These are phyloP conservation scores for Kitagawia praeruptora DNA, from an alignment of 129 eudicot genomes.

Conservation along the genomic window DNA sequence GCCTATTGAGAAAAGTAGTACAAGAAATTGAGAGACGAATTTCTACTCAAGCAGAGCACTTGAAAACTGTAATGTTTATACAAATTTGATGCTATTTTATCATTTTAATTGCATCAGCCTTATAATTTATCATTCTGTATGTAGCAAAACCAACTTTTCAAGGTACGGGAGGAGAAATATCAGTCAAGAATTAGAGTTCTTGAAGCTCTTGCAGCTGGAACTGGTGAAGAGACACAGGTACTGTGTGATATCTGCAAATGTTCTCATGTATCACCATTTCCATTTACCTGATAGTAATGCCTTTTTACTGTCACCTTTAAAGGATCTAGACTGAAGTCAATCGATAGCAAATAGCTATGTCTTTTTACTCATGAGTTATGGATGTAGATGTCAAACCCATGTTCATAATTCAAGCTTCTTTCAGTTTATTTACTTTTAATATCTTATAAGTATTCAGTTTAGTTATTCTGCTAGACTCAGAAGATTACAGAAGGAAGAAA, in stretches of 20 bases:
- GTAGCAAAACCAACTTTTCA: constrained; percentile 89
- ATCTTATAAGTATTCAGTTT: background rate
- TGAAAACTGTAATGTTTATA: constrained; percentile 51
- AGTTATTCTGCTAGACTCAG: constrained; percentile 35
- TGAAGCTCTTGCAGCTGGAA: constrained; percentile 85
- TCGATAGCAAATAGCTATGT: background rate
- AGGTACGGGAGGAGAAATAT: constrained; percentile 89
- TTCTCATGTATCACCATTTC: constrained; percentile 19
- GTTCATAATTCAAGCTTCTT: background rate
- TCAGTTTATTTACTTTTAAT: background rate
- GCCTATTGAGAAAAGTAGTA: constrained; percentile 86
- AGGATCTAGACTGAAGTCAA: background rate
- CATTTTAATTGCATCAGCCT: background rate
- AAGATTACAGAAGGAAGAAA: constrained; percentile 35
- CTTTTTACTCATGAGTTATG: background rate
- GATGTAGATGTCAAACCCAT: background rate
- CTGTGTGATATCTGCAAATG: constrained; percentile 18
- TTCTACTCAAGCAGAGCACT: constrained; percentile 86
- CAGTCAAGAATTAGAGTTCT: constrained; percentile 83
- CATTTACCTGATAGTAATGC: constrained; percentile 6
- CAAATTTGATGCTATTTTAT: background rate
- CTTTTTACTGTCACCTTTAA: background rate
- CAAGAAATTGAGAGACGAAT: constrained; percentile 95
- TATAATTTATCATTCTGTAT: constrained; percentile 6
- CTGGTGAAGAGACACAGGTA: constrained; percentile 71